phyloP scores from a whole-genome alignment of 164 flowering plant genomes.

The Magnolia officinalis region DNA sequence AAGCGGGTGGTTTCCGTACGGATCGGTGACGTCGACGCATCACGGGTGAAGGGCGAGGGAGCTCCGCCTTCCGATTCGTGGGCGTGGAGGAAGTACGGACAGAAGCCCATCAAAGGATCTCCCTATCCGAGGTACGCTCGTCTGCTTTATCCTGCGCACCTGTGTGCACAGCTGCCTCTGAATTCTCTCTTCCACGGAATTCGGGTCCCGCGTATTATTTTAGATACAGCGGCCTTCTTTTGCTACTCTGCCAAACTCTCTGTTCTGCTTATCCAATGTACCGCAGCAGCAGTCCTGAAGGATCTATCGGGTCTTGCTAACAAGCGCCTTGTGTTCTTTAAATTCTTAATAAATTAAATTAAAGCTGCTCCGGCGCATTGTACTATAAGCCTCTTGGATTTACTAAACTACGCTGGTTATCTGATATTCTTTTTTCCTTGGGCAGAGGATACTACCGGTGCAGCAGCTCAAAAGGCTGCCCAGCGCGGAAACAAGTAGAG shows the following conservation, averaged over 20 bases:
- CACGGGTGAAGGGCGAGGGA: slow-evolving; percentile 56
- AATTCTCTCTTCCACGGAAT: too few relatives aligned
- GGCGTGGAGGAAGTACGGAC: slow-evolving; percentile 94
- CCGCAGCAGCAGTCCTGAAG: too few relatives aligned
- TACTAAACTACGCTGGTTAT: neutral
- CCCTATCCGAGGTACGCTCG: slow-evolving; percentile 68
- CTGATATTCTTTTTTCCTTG: neutral
- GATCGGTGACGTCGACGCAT: slow-evolving; percentile 56
- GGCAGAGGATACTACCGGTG: slow-evolving; percentile 83
- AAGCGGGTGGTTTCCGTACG: slow-evolving; percentile 74
- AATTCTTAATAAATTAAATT: too few relatives aligned
- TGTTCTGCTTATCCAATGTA: too few relatives aligned
- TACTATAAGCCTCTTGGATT: neutral
- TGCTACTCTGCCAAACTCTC: too few relatives aligned
- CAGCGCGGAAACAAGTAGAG: slow-evolving; percentile 93
- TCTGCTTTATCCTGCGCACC: neutral
- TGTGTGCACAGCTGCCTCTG: neutral
- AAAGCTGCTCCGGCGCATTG: neutral
- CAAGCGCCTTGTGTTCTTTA: neutral
- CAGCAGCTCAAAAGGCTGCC: slow-evolving; percentile 91
- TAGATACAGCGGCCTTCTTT: too few relatives aligned
- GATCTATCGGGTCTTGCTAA: neutral
- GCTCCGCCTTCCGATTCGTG: slow-evolving; percentile 83
- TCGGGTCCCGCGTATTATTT: too few relatives aligned
- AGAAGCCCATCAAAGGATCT: slow-evolving; percentile 92